Base-by-base conservation (phyloP, 768 basidiomycete genomes). In the Solioccasus polychromus region DNA sequence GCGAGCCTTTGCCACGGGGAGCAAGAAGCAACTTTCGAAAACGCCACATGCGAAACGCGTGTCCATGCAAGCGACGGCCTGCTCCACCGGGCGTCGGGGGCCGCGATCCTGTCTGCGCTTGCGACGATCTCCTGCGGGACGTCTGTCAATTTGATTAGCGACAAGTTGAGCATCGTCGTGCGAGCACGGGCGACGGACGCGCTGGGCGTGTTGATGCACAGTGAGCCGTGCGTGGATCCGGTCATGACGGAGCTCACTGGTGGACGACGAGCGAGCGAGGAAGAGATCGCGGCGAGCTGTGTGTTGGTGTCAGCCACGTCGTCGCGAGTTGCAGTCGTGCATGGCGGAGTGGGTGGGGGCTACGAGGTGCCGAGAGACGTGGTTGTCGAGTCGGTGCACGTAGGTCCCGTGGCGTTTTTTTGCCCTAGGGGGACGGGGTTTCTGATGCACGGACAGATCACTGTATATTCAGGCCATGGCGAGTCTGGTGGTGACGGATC, bases 71-170 rank as follows among this genome's bases (percentile, higher is more conserved):
- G 85, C 88, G 1, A 83, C 85, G 32, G 83, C 88, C 0, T 89
- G 92, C 64, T n/a, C 92, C 96, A 7, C 88, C 94, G 1, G 89
- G 84, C 18, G 92, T 97, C 66, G n/a, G 97, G 97, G 70, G 82
- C 81, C 4, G 93, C 87, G 11, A 94, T 99, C 54, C 76, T 99
- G 24, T 79, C 78, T 26, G 90, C 94, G 5, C 77, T 99, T 39
- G 80, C 83, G 0, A 80, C 83, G 18, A 90, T 97, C 73, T 98
- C 34, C 82, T 83, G 51, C 77, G 80, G 94, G 26, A 97, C 93
- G 0, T 97, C 98, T 59, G 88, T 96, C 63, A 98, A 98, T 70
- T 88, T 91, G 35, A 77, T 87, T 2, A 80, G 85, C 45, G 94
- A 98, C 62, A 66, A 85, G 8, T 75, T 85, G 2, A 91, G 88